These are phyloP conservation scores for Globisporangium cystogenes DNA, from an alignment of 352 stramenopile species.

Conservation along the genomic window DNA sequence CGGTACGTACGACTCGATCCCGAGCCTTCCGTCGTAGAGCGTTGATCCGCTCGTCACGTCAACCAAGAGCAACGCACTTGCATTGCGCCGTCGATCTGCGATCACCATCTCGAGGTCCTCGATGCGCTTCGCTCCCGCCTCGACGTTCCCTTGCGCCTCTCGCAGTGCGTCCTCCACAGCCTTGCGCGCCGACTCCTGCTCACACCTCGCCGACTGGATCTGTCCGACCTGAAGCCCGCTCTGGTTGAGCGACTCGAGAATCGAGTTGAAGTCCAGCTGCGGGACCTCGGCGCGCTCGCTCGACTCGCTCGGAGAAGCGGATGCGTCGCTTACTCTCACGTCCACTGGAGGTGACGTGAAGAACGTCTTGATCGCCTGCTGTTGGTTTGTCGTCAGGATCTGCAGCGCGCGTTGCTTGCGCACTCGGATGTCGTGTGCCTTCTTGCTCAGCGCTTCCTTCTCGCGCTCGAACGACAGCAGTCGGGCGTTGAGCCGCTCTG, in stretches of 20 bases:
- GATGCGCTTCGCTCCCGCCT: conserved; percentile 22
- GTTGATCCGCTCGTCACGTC: not conserved
- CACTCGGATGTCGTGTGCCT: conserved; percentile 25
- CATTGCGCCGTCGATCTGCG: conserved; percentile 20
- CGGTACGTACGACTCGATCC: conserved; percentile 36
- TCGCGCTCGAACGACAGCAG: conserved; percentile 37
- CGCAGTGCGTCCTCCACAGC: conserved; percentile 20
- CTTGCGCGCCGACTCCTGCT: conserved; percentile 19
- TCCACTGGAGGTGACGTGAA: conserved; percentile 17
- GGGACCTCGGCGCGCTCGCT: not conserved
- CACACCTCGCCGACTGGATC: conserved; percentile 19
- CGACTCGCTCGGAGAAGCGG: not conserved
- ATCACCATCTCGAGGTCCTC: conserved; percentile 6
- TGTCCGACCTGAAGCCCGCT: conserved; percentile 24
- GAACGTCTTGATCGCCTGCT: conserved; percentile 41
- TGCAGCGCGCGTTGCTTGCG: conserved; percentile 45
- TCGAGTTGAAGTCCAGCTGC: conserved; percentile 29
- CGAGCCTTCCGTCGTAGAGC: conserved; percentile 25
- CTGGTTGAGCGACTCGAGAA: conserved; percentile 30
- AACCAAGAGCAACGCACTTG: conserved; percentile 5
- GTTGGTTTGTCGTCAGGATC: conserved; percentile 55
- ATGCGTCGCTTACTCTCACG: too few relatives aligned
- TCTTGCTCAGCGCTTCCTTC: conserved; percentile 22
- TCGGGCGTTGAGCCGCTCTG: conserved; percentile 24
- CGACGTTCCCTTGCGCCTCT: conserved; percentile 22